These are phyloP conservation scores for Boletus rubropictus DNA, from an alignment of 768 basidiomycete species.

Conservation along the genomic window DNA sequence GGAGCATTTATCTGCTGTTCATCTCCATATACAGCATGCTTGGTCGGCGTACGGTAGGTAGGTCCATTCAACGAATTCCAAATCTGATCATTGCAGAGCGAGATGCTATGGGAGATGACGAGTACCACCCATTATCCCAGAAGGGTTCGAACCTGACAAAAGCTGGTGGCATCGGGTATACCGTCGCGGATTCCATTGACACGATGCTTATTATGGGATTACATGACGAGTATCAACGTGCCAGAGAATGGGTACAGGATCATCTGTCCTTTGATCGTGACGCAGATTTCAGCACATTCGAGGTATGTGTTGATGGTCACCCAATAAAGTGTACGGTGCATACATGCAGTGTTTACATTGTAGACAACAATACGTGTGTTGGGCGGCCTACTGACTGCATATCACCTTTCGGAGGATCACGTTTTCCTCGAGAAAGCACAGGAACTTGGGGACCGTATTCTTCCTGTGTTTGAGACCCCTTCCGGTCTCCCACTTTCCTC, in stretches of 20 bases:
- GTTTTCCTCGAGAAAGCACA: conserved; percentile 71
- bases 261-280: conserved; percentile 72
- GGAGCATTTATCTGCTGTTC: neutral
- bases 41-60: conserved; percentile 75
- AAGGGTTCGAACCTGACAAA: conserved; percentile 72
- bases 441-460: conserved; percentile 81
- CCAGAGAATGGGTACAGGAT: conserved; percentile 69
- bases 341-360: conserved; percentile 3
- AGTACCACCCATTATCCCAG: conserved; percentile 80
- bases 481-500: conserved; percentile 77
- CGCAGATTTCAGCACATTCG: conserved; percentile 82
- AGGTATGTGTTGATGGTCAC: conserved; percentile 45
- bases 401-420: conserved; percentile 67
- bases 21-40: conserved; percentile 53
- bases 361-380: conserved; percentile 91
- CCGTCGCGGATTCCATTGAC: conserved; percentile 83
- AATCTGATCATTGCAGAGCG: conserved; percentile 46
- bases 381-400: conserved; percentile 83
- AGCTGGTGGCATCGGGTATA: conserved; percentile 83
- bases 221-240: conserved; percentile 68
- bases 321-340: neutral
- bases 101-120: conserved; percentile 88
- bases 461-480: conserved; percentile 77
- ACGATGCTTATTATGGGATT: conserved; percentile 84
- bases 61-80: conserved; percentile 13